A percentile compares a stretch with the other conserved stretches of the same genome.
Conservation (phyloP, 2,329 filamentous ascomycete species). For the Sporothrix mexicana region DNA sequence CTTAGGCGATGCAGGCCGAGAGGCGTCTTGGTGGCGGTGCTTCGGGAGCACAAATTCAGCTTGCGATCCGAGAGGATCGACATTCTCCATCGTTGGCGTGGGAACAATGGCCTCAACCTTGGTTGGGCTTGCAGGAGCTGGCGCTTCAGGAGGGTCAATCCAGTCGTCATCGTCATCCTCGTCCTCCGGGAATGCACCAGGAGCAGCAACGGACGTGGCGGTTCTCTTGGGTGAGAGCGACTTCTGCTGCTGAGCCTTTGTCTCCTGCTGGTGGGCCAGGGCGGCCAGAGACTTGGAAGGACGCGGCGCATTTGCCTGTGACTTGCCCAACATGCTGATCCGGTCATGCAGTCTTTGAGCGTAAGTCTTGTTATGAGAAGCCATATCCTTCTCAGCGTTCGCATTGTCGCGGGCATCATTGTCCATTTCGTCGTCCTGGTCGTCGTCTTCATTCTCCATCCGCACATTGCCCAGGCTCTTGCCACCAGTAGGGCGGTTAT, state of each 20-base stretch:
- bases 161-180: conserved; percentile 66
- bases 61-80: conserved; percentile 41
- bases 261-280: conserved; percentile 43
- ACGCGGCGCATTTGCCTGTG: conserved; percentile 55
- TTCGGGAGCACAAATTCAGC: conserved; percentile 53
- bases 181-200: conserved; percentile 63
- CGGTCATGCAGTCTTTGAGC: conserved; percentile 92
- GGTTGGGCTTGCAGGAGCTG: conserved; percentile 56
- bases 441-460: conserved; percentile 47
- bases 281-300: conserved; percentile 54
- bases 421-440: conserved; percentile 61
- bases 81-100: conserved; percentile 64
- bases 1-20: conserved; percentile 46
- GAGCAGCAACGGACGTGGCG: conserved; percentile 47
- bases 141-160: conserved; percentile 60
- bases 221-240: conserved; percentile 30
- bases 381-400: conserved; percentile 55
- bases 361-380: conserved; percentile 82
- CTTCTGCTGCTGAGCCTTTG: conserved; percentile 33
- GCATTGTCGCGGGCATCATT: conserved; percentile 50
- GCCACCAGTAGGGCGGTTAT: conserved; percentile 73
- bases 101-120: conserved; percentile 64
- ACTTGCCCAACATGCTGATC: conserved; percentile 75
- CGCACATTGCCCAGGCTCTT: conserved; percentile 67
- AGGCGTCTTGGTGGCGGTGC: conserved; percentile 46